Percentiles rank a stretch among this genome's conserved stretches.
Conservation (phyloP, 768 basidiomycete genomes). For the Agrocybe chaxingu region DNA sequence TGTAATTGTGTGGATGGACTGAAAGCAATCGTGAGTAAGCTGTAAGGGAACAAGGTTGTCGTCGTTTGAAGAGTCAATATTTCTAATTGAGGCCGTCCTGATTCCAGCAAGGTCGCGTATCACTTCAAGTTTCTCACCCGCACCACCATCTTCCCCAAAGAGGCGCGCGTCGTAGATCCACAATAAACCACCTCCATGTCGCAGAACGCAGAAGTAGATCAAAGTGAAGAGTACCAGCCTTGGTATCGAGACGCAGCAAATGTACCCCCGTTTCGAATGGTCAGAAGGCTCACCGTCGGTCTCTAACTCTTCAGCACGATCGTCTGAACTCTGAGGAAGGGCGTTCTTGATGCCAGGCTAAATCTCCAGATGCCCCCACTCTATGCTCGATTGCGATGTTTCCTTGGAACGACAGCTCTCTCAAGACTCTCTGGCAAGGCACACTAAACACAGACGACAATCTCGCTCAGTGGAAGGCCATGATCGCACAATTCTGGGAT, state of each 20-base stretch:
- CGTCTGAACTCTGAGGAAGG: not conserved
- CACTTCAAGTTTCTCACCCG: no score
- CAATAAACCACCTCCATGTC: not conserved
- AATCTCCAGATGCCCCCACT: conserved; percentile 21
- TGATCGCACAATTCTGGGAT: conserved; percentile 48
- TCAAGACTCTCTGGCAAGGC: conserved; percentile 38
- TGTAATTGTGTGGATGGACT: no score
- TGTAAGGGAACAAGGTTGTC: no score
- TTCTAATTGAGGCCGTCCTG: no score
- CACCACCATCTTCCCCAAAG: no score
- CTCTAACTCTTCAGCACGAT: conserved; percentile 3
- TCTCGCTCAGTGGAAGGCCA: conserved; percentile 37
- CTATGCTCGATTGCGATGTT: conserved; percentile 46
- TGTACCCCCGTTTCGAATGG: conserved; percentile 38
- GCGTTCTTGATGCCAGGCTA: conserved; percentile 21
- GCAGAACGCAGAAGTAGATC: conserved; percentile 1
- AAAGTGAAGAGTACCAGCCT: conserved; percentile 12
- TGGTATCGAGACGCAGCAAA: conserved; percentile 35
- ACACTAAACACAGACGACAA: conserved; percentile 25
- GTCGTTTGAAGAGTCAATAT: no score
- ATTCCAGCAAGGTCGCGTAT: no score
- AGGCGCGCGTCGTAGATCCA: no score
- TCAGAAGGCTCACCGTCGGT: conserved; percentile 44
- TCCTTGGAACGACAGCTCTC: conserved; percentile 38
- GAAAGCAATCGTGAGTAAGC: no score